Evolutionary conservation across 2,329 filamentous ascomycete genomes (phyloP).

Genomic region (Pseudogymnoascus sp.): DNA sequence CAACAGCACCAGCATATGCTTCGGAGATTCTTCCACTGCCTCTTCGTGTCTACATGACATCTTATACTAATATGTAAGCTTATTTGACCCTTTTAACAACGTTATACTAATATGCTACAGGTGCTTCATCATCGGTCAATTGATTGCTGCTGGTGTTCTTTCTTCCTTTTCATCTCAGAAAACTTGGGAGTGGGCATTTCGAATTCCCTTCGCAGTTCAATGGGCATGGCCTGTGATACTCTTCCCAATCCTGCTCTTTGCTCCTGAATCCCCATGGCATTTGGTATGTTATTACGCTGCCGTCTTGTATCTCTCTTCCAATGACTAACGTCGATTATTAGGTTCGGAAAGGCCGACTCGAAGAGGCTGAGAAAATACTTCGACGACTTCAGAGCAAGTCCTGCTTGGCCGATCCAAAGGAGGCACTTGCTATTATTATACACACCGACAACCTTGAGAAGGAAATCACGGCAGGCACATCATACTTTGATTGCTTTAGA

Average conservation of each 20-base stretch:
- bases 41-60: slow-evolving; percentile 37
- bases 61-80: slow-evolving; percentile 35
- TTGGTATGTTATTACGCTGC: slow-evolving; percentile 21
- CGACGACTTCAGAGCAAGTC: slow-evolving; percentile 27
- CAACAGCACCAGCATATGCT: slow-evolving; percentile 37
- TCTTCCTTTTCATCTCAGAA: slow-evolving; percentile 33
- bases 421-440: slow-evolving; percentile 40
- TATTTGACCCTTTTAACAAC: too few species aligned
- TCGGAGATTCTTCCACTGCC: slow-evolving; percentile 37
- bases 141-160: slow-evolving; percentile 41
- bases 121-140: slow-evolving; percentile 43
- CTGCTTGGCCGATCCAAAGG: slow-evolving; percentile 13
- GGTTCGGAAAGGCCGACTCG: slow-evolving; percentile 33
- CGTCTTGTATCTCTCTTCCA: too few species aligned
- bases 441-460: slow-evolving; percentile 48
- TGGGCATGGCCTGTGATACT: slow-evolving; percentile 42
- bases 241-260: slow-evolving; percentile 35
- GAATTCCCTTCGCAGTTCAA: slow-evolving; percentile 39
- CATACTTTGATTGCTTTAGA: slow-evolving; percentile 42
- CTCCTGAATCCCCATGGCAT: slow-evolving; percentile 42
- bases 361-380: slow-evolving; percentile 38
- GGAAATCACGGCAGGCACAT: slow-evolving; percentile 34
- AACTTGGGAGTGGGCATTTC: slow-evolving; percentile 38
- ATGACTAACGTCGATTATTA: too few species aligned
- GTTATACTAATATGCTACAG: too few species aligned